Conservation (phyloP, 305 asterid species). For the Rubia peregrina region DNA sequence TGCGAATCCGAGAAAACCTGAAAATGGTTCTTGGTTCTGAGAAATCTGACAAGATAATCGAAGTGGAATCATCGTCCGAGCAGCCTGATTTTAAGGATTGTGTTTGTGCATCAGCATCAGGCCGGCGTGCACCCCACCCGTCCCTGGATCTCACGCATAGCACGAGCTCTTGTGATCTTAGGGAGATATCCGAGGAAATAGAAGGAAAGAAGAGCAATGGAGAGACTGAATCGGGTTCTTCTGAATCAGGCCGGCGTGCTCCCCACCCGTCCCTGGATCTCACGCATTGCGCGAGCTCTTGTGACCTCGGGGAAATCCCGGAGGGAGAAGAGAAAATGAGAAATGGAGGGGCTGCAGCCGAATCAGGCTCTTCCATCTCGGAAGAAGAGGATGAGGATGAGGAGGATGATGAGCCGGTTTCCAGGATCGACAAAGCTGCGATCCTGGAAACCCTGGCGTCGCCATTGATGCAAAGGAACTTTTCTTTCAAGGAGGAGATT, state of each 20-base stretch:
- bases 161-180: background rate
- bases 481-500: constrained; percentile 22
- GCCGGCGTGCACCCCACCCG: background rate
- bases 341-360: too few species aligned
- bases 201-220: background rate
- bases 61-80: constrained; percentile 29
- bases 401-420: constrained; percentile 27
- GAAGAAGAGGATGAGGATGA: constrained; percentile 17
- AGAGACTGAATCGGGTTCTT: background rate
- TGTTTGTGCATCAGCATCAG: background rate
- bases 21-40: constrained; percentile 27
- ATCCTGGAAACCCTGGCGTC: constrained; percentile 62
- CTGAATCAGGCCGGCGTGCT: background rate
- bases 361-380: background rate
- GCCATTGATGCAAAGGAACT: constrained; percentile 32
- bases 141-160: background rate
- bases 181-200: background rate
- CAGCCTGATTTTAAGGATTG: background rate
- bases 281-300: background rate
- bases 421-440: constrained; percentile 57
- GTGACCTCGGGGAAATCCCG: background rate
- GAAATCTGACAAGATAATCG: constrained; percentile 25
- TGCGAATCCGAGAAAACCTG: background rate
- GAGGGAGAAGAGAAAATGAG: background rate
- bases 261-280: background rate